These are phyloP conservation scores for Coprinopsis marcescibilis DNA, from an alignment of 768 basidiomycete species.

Conservation along the genomic window DNA sequence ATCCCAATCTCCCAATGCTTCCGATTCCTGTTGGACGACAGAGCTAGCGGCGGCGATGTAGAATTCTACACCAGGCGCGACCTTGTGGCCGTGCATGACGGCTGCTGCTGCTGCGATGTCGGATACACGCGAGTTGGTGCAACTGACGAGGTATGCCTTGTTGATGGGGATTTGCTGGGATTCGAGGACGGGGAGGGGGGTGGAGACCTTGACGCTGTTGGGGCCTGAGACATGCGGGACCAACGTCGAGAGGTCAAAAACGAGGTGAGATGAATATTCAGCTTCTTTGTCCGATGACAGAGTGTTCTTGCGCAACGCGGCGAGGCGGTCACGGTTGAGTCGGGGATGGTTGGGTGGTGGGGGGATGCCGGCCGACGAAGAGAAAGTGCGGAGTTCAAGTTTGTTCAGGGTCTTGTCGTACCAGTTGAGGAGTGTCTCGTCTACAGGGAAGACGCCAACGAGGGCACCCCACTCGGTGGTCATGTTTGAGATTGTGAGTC, in stretches of 20 bases:
- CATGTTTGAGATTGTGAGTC: slow-evolving; percentile 98
- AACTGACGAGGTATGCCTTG: slow-evolving; percentile 97
- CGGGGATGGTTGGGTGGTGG: slow-evolving; percentile 79
- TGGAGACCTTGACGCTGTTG: slow-evolving; percentile 97
- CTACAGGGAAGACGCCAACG: slow-evolving; percentile 91
- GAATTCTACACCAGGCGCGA: slow-evolving; percentile 90
- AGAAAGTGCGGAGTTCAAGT: slow-evolving; percentile 72
- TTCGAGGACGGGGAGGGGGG: slow-evolving; percentile 80
- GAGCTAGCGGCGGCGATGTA: slow-evolving; percentile 96
- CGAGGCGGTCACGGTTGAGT: slow-evolving; percentile 69
- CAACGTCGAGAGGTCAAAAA: slow-evolving; percentile 89
- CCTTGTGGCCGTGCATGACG: slow-evolving; percentile 75
- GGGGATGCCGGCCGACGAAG: slow-evolving; percentile 47
- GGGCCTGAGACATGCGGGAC: slow-evolving; percentile 96
- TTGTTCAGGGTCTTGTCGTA: slow-evolving; percentile 72
- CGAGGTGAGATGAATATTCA: slow-evolving; percentile 79
- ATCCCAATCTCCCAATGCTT: slow-evolving; percentile 83
- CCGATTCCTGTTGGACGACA: slow-evolving; percentile 85
- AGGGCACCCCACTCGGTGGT: slow-evolving; percentile 99
- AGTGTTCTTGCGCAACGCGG: slow-evolving; percentile 49
- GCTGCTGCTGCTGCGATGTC: slow-evolving; percentile 90
- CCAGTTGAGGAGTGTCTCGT: slow-evolving; percentile 77
- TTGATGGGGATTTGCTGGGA: slow-evolving; percentile 73
- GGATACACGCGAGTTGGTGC: slow-evolving; percentile 94
- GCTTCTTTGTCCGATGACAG: slow-evolving; percentile 71